These are phyloP conservation scores for Exobasidium cylindrosporum DNA, from an alignment of 1,284 basidiomycete species.

Conservation along the genomic window DNA sequence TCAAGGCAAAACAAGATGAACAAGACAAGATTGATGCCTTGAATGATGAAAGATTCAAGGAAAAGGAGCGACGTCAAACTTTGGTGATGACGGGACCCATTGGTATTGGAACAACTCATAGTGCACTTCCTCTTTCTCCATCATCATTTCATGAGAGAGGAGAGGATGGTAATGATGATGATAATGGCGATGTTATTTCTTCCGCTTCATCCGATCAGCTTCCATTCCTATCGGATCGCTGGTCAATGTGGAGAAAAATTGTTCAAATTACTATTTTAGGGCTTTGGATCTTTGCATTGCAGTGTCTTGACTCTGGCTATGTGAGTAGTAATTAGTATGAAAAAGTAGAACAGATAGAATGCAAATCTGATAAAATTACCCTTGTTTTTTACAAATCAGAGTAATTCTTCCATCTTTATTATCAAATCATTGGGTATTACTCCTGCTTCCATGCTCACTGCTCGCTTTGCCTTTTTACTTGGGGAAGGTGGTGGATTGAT, in stretches of 20 bases:
- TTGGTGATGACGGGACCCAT: not conserved
- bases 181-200: not conserved
- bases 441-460: constrained; percentile 15
- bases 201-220: constrained; percentile 8
- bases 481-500: constrained; percentile 31
- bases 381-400: not conserved
- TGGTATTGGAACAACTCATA: constrained; percentile 14
- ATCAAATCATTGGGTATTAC: too few species aligned
- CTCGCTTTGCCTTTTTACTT: constrained; percentile 25
- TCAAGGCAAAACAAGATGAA: constrained; percentile 29
- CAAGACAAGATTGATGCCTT: constrained; percentile 25
- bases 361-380: constrained; percentile 10
- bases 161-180: not conserved
- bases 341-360: too few species aligned
- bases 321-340: too few species aligned
- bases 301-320: constrained; percentile 33
- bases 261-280: constrained; percentile 23
- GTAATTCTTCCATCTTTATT: too few species aligned
- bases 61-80: not conserved
- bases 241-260: constrained; percentile 23
- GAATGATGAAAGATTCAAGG: constrained; percentile 20
- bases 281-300: constrained; percentile 26
- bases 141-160: not conserved
- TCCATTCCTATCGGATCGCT: constrained; percentile 29
- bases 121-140: not conserved